These are phyloP conservation scores for Sporothrix pseudoabietina DNA, from an alignment of 2,329 filamentous ascomycete genomes.

Conservation along the genomic window DNA sequence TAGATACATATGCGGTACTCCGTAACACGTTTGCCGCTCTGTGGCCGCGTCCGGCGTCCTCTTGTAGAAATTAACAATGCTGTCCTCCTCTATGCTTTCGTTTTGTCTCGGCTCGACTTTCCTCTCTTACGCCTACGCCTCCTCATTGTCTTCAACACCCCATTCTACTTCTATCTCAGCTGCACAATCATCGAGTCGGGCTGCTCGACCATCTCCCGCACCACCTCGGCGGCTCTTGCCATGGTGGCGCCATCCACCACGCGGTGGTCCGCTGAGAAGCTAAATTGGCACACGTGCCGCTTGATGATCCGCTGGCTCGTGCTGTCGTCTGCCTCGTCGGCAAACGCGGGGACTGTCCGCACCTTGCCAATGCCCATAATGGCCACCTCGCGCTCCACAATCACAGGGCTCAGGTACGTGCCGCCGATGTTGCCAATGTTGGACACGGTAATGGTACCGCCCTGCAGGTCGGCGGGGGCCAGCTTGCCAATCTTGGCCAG, in stretches of 20 bases:
- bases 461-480: conserved; percentile 71
- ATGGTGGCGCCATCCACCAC: conserved; percentile 94
- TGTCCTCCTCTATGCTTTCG: neutral
- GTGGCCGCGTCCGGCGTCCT: neutral
- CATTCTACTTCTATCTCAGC: conserved; percentile 56
- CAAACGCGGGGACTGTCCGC: conserved; percentile 79
- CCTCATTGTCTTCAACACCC: neutral
- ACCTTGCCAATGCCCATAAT: conserved; percentile 88
- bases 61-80: neutral
- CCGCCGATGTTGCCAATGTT: conserved; percentile 97
- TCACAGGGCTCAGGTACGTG: conserved; percentile 86
- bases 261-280: conserved; percentile 94
- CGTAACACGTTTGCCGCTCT: neutral
- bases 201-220: conserved; percentile 76
- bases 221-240: conserved; percentile 83
- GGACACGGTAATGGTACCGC: conserved; percentile 91
- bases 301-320: conserved; percentile 66
- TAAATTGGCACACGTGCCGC: conserved; percentile 84
- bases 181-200: conserved; percentile 86
- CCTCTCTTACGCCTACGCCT: neutral
- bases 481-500: conserved; percentile 77
- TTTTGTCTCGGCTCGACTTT: no score
- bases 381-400: conserved; percentile 86
- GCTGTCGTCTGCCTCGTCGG: conserved; percentile 55
- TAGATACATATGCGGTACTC: conserved; percentile 20